A percentile compares a stretch with the other conserved stretches of the same genome.
phyloP scores from a whole-genome alignment of 164 flowering plant species.

The Magnolia sinica region DNA sequence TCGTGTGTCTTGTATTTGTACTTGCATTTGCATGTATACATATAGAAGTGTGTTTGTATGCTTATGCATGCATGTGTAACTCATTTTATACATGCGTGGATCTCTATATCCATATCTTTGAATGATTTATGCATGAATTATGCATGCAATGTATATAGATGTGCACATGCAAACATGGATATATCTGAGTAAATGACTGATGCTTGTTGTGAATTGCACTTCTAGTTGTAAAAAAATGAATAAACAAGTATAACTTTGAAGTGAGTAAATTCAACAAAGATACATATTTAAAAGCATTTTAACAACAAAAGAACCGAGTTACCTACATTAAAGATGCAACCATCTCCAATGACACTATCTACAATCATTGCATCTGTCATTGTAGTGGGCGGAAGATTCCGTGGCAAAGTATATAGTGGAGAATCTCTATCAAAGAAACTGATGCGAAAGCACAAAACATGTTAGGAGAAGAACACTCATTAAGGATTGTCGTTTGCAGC shows the following conservation, averaged over 20 bases:
- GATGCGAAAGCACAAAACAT: conserved; percentile 25
- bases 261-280: background rate
- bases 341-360: conserved; percentile 76
- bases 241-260: background rate
- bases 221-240: too few species aligned
- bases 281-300: background rate
- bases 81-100: too few species aligned
- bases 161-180: too few species aligned
- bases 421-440: conserved; percentile 59
- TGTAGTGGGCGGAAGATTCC: conserved; percentile 65
- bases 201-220: background rate
- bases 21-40: background rate
- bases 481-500: background rate
- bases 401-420: conserved; percentile 64
- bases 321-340: conserved; percentile 72
- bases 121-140: background rate
- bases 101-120: too few species aligned
- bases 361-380: conserved; percentile 46
- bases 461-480: conserved; percentile 14
- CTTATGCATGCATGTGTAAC: background rate
- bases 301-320: background rate
- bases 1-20: background rate
- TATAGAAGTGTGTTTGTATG: background rate
- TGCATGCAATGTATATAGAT: background rate
- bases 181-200: background rate